Evolutionary conservation across 108 stramenopile genomes (phyloP).

Genomic region (Parmales sp.): DNA sequence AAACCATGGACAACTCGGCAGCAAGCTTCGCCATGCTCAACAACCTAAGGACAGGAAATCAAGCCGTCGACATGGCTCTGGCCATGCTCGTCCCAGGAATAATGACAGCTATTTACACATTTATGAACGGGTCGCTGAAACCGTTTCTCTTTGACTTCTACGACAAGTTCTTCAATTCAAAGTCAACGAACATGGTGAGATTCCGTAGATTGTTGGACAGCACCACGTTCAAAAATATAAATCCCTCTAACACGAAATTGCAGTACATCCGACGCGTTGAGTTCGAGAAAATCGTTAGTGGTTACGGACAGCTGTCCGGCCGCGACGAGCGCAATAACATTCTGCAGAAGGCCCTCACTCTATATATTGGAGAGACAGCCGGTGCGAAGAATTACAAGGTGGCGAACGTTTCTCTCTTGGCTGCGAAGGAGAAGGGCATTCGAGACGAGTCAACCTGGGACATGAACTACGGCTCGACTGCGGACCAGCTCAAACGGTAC

Average conservation of each 20-base stretch:
- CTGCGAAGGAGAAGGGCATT: constrained; percentile 10
- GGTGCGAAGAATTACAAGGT: neutral
- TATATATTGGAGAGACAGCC: neutral
- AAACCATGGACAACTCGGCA: no score
- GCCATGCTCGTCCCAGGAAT: constrained; percentile 53
- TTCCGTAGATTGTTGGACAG: constrained; percentile 14
- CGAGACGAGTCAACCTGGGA: neutral
- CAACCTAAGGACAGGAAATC: constrained; percentile 47
- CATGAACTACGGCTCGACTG: constrained; percentile 1
- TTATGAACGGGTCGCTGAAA: neutral
- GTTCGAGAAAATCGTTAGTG: constrained; percentile 19
- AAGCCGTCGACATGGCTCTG: constrained; percentile 47
- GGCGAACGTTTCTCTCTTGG: constrained; percentile 18
- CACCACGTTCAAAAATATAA: constrained; percentile 32
- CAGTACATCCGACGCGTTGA: neutral
- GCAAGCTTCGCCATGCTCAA: constrained; percentile 50
- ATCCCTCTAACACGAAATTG: constrained; percentile 25
- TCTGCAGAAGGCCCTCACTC: neutral
- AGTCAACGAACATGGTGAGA: neutral
- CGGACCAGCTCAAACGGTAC: constrained; percentile 25
- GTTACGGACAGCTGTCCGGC: constrained; percentile 1
- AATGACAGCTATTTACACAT: constrained; percentile 22
- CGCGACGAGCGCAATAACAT: constrained; percentile 18
- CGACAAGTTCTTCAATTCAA: neutral
- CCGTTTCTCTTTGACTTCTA: constrained; percentile 17